Base-by-base conservation (phyloP, 352 stramenopile species). In the Saprolegnia diclina region DNA sequence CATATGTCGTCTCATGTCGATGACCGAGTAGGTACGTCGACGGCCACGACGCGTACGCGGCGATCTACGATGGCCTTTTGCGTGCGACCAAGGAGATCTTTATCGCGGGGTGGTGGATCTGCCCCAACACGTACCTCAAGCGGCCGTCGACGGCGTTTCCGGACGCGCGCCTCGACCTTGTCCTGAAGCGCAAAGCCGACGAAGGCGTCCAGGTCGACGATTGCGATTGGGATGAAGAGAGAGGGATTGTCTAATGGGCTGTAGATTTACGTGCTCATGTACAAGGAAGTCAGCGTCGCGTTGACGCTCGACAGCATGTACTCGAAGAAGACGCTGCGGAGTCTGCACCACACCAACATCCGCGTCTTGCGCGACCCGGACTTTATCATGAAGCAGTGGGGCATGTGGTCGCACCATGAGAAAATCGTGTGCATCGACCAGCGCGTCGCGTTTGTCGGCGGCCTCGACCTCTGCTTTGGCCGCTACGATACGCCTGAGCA, bases 341-440 rank as follows among this genome's bases (percentile, higher is more conserved):
- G 77, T 7, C 73, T 94, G 4, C 86, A 94, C 67, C 65, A 71
- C 6, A 73, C 76, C 10, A 95, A 96, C 45, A 78, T 97, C 4
- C 79, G 92, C 62, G 88, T 96, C 37, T 72, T 97, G 4, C 85
- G 91, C 4, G 90, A 97, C 42, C 91, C 90, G 0, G 88, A 96
- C 65, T 95, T 95, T 52, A 62, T 92, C 48, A 89, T 95, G 81
- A 91, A 92, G 73, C 79, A 93, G n/a, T 65, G 91, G 53, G 87
- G 87, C 1, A 81, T 92, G 75, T 96, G 87, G 74, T 96, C 86
- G 14, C 91, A 97, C 70, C 91, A 97, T 75, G 91, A 97, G 64
- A 97, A 97, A 71, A 89, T 97, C 37, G 85, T 96, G 50, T 88
- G 92, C 50, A 71, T 97, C 26, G 91, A 97, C 61, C 87, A 97